These are phyloP conservation scores for Phytophthora rubi DNA, from an alignment of 352 stramenopile genomes.

Conservation along the genomic window DNA sequence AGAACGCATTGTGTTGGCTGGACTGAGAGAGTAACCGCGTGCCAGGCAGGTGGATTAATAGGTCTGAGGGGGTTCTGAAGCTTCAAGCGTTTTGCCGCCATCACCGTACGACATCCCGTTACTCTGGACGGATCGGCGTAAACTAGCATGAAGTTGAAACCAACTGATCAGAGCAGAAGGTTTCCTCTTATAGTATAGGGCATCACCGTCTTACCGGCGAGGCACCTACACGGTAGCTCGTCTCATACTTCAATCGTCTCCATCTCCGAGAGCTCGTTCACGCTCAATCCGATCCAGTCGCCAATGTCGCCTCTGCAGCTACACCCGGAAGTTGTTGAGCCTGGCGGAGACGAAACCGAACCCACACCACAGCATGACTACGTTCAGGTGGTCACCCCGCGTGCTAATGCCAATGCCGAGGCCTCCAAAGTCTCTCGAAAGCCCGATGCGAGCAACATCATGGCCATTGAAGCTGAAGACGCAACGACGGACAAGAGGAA, in stretches of 20 bases:
- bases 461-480: not conserved
- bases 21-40: no score
- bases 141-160: conserved; percentile 6
- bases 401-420: not conserved
- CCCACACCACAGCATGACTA: conserved; percentile 2
- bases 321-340: not conserved
- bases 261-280: not conserved
- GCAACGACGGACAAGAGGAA: not conserved
- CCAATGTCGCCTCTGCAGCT: conserved; percentile 9
- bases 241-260: not conserved
- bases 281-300: not conserved
- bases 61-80: not conserved
- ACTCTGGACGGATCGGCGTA: conserved; percentile 11
- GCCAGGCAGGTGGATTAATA: not conserved
- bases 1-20: not conserved
- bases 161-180: conserved; percentile 4
- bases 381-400: conserved; percentile 11
- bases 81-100: not conserved
- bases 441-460: not conserved
- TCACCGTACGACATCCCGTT: conserved; percentile 1
- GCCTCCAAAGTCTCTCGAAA: conserved; percentile 5
- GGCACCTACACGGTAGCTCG: not conserved
- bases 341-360: not conserved
- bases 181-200: conserved; percentile 18
- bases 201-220: conserved; percentile 2